Percentiles rank a stretch among this genome's conserved stretches.
Conservation (phyloP, 805 yeast species). For the Zygosaccharomyces siamensis region DNA sequence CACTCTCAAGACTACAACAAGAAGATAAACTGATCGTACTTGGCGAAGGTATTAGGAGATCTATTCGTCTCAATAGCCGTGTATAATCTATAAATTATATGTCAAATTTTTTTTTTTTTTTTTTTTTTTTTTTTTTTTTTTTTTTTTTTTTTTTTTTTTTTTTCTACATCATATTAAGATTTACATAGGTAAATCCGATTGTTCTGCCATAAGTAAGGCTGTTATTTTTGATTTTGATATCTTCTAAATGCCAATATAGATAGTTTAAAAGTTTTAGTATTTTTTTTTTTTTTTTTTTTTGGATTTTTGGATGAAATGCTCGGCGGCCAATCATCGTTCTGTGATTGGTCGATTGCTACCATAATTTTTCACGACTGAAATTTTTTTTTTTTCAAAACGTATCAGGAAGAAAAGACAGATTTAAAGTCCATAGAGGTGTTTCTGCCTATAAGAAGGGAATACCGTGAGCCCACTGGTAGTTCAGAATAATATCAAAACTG, state of each 20-base stretch:
- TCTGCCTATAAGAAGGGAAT: background rate
- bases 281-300: too few species aligned
- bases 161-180: background rate
- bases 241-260: background rate
- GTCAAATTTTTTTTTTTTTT: background rate
- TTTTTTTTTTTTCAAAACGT: background rate
- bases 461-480: background rate
- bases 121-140: background rate
- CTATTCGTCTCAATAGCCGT: constrained; percentile 40
- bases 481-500: background rate
- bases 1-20: constrained; percentile 58
- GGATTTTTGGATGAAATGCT: background rate
- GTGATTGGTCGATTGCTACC: constrained; percentile 6
- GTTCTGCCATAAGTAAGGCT: background rate
- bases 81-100: constrained; percentile 12
- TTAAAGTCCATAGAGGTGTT: background rate
- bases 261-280: background rate
- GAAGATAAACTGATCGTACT: constrained; percentile 65
- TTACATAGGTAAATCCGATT: background rate
- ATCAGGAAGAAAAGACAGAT: background rate
- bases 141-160: background rate
- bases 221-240: background rate
- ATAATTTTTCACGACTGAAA: constrained; percentile 5
- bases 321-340: constrained; percentile 4
- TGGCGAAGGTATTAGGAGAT: constrained; percentile 70